A percentile compares a stretch with the other conserved stretches of the same genome.
Conservation (phyloP, 768 basidiomycete species). For the Lactifluus hygrophoroides region DNA sequence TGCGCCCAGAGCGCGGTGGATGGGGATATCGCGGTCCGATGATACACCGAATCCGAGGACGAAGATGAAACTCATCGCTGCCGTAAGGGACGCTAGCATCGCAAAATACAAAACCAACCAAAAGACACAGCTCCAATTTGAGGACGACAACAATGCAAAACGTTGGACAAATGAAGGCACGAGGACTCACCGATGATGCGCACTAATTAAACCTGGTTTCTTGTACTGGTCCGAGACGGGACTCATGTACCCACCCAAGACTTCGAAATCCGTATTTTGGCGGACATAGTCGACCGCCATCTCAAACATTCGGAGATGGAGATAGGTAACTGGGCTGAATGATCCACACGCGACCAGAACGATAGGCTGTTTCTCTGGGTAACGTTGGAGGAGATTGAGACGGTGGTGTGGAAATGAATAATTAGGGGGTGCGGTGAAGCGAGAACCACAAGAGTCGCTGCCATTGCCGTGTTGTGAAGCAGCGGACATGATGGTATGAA, state of each 20-base stretch:
- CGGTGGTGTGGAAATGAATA: slow-evolving; percentile 65
- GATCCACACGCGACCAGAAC: slow-evolving; percentile 96
- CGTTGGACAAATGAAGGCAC: neutral
- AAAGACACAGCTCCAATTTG: neutral
- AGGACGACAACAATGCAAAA: neutral
- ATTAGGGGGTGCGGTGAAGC: slow-evolving; percentile 54
- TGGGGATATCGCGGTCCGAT: neutral
- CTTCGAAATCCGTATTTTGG: slow-evolving; percentile 87
- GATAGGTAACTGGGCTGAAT: slow-evolving; percentile 96
- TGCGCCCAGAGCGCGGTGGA: neutral
- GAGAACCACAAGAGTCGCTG: neutral
- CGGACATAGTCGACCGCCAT: slow-evolving; percentile 97
- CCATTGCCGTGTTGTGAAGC: neutral
- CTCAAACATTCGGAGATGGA: slow-evolving; percentile 98
- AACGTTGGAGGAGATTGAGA: slow-evolving; percentile 46
- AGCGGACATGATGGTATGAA: slow-evolving; percentile 3
- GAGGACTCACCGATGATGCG: slow-evolving; percentile 70
- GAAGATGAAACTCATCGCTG: neutral
- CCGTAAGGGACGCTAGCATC: neutral
- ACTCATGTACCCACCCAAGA: slow-evolving; percentile 92
- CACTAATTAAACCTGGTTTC: slow-evolving; percentile 88
- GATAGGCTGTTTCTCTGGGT: slow-evolving; percentile 69
- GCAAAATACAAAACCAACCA: neutral
- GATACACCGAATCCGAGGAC: neutral
- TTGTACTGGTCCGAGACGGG: slow-evolving; percentile 96